phyloP scores from a whole-genome alignment of 1,284 basidiomycete genomes.

The Vanrija humicola region DNA sequence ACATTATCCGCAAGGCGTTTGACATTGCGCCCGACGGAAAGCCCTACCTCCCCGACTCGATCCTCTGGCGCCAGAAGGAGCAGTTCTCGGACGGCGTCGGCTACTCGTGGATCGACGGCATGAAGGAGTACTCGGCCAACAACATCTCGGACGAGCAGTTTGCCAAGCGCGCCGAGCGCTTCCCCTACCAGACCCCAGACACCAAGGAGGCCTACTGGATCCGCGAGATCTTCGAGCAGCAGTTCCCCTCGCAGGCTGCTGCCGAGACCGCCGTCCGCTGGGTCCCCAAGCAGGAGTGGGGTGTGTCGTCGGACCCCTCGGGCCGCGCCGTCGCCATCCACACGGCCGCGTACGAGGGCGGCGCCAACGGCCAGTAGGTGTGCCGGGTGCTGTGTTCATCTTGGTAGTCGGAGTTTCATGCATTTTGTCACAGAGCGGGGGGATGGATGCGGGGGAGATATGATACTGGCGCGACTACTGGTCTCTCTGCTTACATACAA shows the following conservation, averaged over 20 bases:
- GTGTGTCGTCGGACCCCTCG: constrained; percentile 88
- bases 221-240: constrained; percentile 86
- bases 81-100: constrained; percentile 99
- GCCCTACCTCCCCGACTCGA: constrained; percentile 90
- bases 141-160: constrained; percentile 79
- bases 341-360: constrained; percentile 71
- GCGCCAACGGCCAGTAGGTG: not conserved
- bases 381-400: not conserved
- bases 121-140: constrained; percentile 80
- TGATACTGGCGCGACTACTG: not conserved
- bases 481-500: too few relatives aligned
- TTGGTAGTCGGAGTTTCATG: too few relatives aligned
- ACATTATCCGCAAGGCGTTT: constrained; percentile 96
- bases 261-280: constrained; percentile 87
- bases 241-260: constrained; percentile 79
- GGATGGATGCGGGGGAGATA: not conserved
- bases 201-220: constrained; percentile 98
- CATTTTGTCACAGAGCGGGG: too few relatives aligned
- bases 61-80: constrained; percentile 99
- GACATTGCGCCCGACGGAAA: constrained; percentile 75
- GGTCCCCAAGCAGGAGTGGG: constrained; percentile 88
- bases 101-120: constrained; percentile 99
- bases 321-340: constrained; percentile 94
- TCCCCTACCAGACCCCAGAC: constrained; percentile 78
- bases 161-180: constrained; percentile 68